Percentiles rank a stretch among this genome's conserved stretches.
Evolutionary conservation across 441 rosid genomes (phyloP).

Genomic region (Theobroma grandiflorum): DNA sequence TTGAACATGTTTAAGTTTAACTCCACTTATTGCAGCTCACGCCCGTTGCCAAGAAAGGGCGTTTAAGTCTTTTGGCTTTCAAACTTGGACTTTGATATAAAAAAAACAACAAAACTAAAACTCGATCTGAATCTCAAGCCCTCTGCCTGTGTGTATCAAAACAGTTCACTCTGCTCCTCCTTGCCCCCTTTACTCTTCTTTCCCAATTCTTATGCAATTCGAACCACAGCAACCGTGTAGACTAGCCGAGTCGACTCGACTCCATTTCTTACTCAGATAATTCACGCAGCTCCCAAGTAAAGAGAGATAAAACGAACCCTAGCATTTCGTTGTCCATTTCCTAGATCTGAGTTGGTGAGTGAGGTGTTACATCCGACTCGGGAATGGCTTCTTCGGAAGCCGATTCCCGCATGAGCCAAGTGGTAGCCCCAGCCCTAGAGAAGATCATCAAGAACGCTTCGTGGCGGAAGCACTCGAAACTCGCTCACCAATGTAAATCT

Average conservation of each 20-base stretch:
- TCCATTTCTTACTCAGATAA: constrained; percentile 22
- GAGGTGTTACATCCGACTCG: constrained; percentile 50
- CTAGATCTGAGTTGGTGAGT: constrained; percentile 63
- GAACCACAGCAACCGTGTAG: constrained; percentile 20
- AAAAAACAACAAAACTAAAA: constrained; percentile 23
- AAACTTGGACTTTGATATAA: constrained; percentile 32
- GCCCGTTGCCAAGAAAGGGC: constrained; percentile 39
- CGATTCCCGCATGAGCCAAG: constrained; percentile 92
- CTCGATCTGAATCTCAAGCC: constrained; percentile 69
- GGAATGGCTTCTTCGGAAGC: constrained; percentile 99
- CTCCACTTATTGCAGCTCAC: background rate
- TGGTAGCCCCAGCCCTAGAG: constrained; percentile 82
- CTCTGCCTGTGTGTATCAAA: background rate
- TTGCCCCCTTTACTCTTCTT: background rate
- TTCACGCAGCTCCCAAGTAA: constrained; percentile 18
- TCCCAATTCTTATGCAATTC: constrained; percentile 33
- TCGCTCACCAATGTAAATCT: constrained; percentile 92
- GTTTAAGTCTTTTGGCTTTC: constrained; percentile 43
- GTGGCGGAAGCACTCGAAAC: constrained; percentile 98
- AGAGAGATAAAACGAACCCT: constrained; percentile 7
- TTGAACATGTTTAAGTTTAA: background rate
- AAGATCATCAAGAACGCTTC: constrained; percentile 90
- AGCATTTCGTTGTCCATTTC: constrained; percentile 21
- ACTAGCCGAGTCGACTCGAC: constrained; percentile 36
- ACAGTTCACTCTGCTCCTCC: background rate